Percentiles rank a stretch among this genome's conserved stretches.
Evolutionary conservation across 768 basidiomycete species (phyloP).

Genomic region (Trametes sanguinea): DNA sequence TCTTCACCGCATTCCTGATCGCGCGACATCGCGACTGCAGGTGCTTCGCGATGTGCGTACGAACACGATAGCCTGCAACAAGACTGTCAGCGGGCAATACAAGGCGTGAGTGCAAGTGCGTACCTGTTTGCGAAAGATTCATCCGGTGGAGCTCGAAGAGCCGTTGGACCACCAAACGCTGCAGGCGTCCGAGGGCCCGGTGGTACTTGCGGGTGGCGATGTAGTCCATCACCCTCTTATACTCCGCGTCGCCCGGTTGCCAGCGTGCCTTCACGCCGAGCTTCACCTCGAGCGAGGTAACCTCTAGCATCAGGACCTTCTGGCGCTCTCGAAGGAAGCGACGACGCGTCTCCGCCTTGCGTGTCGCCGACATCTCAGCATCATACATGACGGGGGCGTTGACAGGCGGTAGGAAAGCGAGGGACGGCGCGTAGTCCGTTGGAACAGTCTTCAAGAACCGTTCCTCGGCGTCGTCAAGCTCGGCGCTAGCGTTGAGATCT

Average conservation of each 20-base stretch:
- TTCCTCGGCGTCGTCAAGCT: no score
- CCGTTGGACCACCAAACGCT: slow-evolving; percentile 38
- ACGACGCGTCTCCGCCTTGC: slow-evolving; percentile 29
- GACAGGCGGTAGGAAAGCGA: neutral
- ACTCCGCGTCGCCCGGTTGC: slow-evolving; percentile 31
- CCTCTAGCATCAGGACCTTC: slow-evolving; percentile 21
- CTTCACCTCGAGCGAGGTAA: slow-evolving; percentile 3
- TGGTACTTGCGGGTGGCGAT: slow-evolving; percentile 29
- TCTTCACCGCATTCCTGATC: slow-evolving; percentile 30
- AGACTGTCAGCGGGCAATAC: no score
- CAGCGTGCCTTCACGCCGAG: slow-evolving; percentile 33
- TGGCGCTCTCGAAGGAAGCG: slow-evolving; percentile 22
- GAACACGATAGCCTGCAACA: slow-evolving; percentile 34
- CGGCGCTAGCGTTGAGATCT: no score
- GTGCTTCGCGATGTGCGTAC: slow-evolving; percentile 35
- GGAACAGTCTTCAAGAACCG: no score
- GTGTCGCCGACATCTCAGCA: slow-evolving; percentile 22
- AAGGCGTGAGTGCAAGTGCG: no score
- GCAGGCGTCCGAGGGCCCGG: slow-evolving; percentile 35
- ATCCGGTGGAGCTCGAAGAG: slow-evolving; percentile 43
- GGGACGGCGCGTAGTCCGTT: no score
- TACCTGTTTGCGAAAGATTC: slow-evolving; percentile 40
- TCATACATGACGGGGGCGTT: neutral
- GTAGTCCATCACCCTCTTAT: slow-evolving; percentile 22
- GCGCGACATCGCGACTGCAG: slow-evolving; percentile 31